Base-by-base conservation (phyloP, 2,329 filamentous ascomycete species). In the Phyllosticta citriasiana region DNA sequence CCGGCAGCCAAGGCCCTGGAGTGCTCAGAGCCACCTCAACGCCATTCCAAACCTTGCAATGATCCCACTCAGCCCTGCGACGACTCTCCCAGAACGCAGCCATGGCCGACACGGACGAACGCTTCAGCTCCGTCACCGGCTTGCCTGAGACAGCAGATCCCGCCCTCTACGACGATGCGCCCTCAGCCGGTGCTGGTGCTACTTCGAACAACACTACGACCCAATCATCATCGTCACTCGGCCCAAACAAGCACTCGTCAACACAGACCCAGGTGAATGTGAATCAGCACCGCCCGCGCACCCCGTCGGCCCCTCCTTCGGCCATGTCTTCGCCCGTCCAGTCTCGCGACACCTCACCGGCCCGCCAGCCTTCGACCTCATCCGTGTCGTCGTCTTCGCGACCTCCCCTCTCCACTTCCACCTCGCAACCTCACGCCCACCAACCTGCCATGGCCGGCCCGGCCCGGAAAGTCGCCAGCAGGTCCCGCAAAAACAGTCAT, bases 291-390 rank as follows among this genome's bases (percentile, higher is more conserved):
- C 57, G 25, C 10, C 10, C 52, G 35, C 22, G n/a, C 22, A 50
- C 22, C 33, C 55, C 24, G 19, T 58, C 58, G 22, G 59, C 59
- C 27, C 57, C 62, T 8, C 62, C 74, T 22, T 77, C 77, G 35
- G 69, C 71, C 7, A 67, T 70, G 57, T 70, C 70, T 60, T 79
- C 77, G 64, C 78, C 78, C 47, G 68, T 72, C 62, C 76, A 77
- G 26, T 80, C 78, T 52, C 73, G 78, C 62, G 79, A 79, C 66
- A 72, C 74, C 30, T 80, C 78, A 56, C 78, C 78, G 6, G 71
- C 74, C 33, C 71, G 75, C 55, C 47, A 35, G 51, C 35, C 53
- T 12, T 40, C 33, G 33, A 40, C 33, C 10, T 40, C 33, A 10
- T 40, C 33, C 33, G 14, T 14, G 14, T 40, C 33, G 33, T 40